Evolutionary conservation across 2,329 filamentous ascomycete species (phyloP).

Genomic region (Arthrinium puccinioides): DNA sequence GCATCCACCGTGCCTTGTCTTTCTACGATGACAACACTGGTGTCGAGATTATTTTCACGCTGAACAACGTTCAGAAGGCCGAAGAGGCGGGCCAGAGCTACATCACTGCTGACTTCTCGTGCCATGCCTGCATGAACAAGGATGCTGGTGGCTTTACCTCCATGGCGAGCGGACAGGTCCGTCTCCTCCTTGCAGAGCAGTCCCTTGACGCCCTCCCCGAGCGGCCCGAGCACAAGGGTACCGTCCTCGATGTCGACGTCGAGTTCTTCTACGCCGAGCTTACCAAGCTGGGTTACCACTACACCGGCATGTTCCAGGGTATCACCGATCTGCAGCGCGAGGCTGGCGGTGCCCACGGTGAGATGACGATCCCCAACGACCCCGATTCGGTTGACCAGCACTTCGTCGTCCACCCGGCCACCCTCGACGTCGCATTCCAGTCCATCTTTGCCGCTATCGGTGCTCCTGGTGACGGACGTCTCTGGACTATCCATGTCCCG

Average conservation of each 20-base stretch:
- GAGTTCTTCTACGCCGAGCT: constrained; percentile 6
- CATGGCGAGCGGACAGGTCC: constrained; percentile 5
- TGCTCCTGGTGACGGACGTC: constrained; percentile 9
- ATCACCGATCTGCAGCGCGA: neutral
- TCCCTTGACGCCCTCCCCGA: neutral
- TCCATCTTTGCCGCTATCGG: constrained; percentile 8
- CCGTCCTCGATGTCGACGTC: neutral
- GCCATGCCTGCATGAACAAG: constrained; percentile 4
- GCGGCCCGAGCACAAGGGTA: neutral
- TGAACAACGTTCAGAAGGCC: constrained; percentile 1
- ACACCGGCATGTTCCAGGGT: constrained; percentile 2
- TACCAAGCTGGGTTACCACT: neutral
- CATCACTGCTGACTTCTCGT: constrained; percentile 4
- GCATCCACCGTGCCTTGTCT: constrained; percentile 2
- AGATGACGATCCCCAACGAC: neutral
- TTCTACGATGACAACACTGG: constrained; percentile 6
- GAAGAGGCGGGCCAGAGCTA: neutral
- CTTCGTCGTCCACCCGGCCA: constrained; percentile 24
- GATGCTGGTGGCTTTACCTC: constrained; percentile 5
- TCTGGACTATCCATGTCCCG: constrained; percentile 11
- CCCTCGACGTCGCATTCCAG: constrained; percentile 18
- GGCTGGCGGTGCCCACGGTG: neutral
- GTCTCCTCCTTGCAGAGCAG: neutral
- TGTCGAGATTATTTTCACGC: constrained; percentile 8
- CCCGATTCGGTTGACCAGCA: neutral